Evolutionary conservation across 2,329 filamentous ascomycete species (phyloP), one percentile per base, ranked within the genome.

Genomic region (Aspergillus jensenii): DNA sequence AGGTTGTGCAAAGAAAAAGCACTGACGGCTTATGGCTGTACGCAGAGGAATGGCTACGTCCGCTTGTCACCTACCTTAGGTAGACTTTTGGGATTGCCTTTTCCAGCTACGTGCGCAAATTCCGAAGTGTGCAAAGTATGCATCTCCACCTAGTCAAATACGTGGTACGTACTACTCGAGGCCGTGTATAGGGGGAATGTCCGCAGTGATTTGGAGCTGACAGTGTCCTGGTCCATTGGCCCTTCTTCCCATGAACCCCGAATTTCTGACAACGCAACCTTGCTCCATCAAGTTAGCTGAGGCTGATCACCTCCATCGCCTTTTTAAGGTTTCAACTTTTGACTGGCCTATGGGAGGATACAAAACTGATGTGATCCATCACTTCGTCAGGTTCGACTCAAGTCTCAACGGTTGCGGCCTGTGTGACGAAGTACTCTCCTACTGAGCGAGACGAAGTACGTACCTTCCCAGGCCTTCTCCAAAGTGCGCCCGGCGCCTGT

Each of bases 21-120:
- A 45, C 27, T n/a, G 35, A 37, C 27, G 35, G 9, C 15, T 11
- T 19, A 52, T 33, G 27, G 48, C 33, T 45, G 48, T 21, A 46
- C 19, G 50, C 23, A 49, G 23, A 54, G 43, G 25, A 57, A 52
- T 53, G 35, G 40, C 44, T 40, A 54, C 31, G 37, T 31, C 40
- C 41, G 27, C 44, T 52, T 33, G 51, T 47, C 54, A 31, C 27
- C 27, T 31, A 31, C 27, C 27, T 21, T 21, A 4, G 21, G 21
- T 31, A 49, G 47, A 59, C 54, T 49, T 45, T 58, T 54, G 37
- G 48, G 47, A 50, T 67, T 69, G 35, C 65, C 66, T 52, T 58
- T 67, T 64, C 59, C 49, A 62, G 63, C 63, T 43, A 48, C 64
- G 55, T 68, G 62, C 62, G 52, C 55, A 61, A 52, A 54, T 56